These are phyloP conservation scores for Fusarium neocosmosporiellum DNA, from an alignment of 2,329 filamentous ascomycete species.

Conservation along the genomic window DNA sequence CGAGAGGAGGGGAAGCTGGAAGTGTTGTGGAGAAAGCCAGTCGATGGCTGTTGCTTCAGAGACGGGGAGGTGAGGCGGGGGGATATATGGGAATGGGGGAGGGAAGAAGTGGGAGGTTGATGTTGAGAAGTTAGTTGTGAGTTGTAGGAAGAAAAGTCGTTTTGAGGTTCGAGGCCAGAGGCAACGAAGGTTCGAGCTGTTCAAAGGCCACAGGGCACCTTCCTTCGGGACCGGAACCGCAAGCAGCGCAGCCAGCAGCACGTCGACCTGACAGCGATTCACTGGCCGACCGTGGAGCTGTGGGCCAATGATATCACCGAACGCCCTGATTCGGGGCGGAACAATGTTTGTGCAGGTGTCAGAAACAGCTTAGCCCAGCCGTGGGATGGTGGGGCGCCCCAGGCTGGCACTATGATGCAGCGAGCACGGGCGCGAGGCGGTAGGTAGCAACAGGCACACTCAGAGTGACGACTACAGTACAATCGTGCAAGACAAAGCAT, in stretches of 20 bases:
- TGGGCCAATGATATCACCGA: slow-evolving; percentile 51
- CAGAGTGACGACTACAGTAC: slow-evolving; percentile 41
- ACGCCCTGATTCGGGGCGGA: slow-evolving; percentile 48
- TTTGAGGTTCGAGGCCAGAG: slow-evolving; percentile 30
- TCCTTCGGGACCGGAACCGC: slow-evolving; percentile 40
- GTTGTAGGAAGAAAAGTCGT: slow-evolving; percentile 34
- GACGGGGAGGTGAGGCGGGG: neutral
- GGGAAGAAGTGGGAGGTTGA: slow-evolving; percentile 16
- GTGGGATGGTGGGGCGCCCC: slow-evolving; percentile 27
- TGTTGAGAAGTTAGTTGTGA: slow-evolving; percentile 30
- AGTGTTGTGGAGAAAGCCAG: slow-evolving; percentile 38
- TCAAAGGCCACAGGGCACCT: slow-evolving; percentile 44
- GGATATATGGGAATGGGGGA: neutral
- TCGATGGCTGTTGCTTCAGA: slow-evolving; percentile 24
- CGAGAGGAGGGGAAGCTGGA: slow-evolving; percentile 38
- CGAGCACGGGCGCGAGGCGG: slow-evolving; percentile 18
- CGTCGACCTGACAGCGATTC: slow-evolving; percentile 39
- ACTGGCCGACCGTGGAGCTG: slow-evolving; percentile 42
- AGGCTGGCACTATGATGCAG: slow-evolving; percentile 42
- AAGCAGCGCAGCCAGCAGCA: slow-evolving; percentile 17
- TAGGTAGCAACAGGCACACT: slow-evolving; percentile 41
- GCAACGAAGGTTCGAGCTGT: slow-evolving; percentile 43
- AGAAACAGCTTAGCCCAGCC: slow-evolving; percentile 42
- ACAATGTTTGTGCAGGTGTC: slow-evolving; percentile 48
- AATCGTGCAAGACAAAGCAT: slow-evolving; percentile 30